A percentile compares a stretch with the other conserved stretches of the same genome.
Evolutionary conservation across 75 land plant genomes (phyloP).

Genomic region (Pinus albicaulis): DNA sequence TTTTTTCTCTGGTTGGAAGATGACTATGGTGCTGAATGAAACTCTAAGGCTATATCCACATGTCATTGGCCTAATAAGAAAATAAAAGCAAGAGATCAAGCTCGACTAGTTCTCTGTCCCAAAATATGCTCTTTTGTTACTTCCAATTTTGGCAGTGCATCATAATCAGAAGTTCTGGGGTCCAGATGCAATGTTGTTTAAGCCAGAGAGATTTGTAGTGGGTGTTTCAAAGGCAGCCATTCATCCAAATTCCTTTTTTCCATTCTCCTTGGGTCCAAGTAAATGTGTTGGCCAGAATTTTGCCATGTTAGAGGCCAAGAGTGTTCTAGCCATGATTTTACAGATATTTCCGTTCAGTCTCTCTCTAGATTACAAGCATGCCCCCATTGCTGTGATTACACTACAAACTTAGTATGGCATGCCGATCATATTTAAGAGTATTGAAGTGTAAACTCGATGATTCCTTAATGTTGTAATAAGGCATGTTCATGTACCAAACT

Average conservation of each 20-base stretch:
- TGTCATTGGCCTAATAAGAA: not conserved
- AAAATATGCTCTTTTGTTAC: constrained; percentile 11
- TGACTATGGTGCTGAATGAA: too few relatives aligned
- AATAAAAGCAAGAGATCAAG: constrained; percentile 12
- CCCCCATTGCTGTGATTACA: constrained; percentile 39
- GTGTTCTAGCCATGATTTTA: constrained; percentile 45
- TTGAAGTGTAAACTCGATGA: not conserved
- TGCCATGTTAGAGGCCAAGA: constrained; percentile 41
- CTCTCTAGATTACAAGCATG: constrained; percentile 45
- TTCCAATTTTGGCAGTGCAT: constrained; percentile 25
- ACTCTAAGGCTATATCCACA: too few relatives aligned
- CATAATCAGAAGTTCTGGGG: constrained; percentile 34
- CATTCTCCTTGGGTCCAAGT: constrained; percentile 61
- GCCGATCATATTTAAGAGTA: constrained; percentile 28
- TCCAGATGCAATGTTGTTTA: constrained; percentile 32
- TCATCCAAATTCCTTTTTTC: constrained; percentile 38
- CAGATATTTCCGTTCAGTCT: constrained; percentile 48
- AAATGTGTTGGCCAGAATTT: constrained; percentile 54
- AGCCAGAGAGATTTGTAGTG: constrained; percentile 62
- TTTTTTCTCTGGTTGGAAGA: constrained; percentile 16
- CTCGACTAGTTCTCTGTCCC: constrained; percentile 17
- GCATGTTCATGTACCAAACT: too few relatives aligned
- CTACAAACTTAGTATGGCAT: constrained; percentile 62
- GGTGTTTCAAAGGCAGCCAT: constrained; percentile 43
- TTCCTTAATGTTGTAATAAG: too few relatives aligned